Evolutionary conservation across 257 asterid species (phyloP).

Genomic region (Solanum corneliomulleri): DNA sequence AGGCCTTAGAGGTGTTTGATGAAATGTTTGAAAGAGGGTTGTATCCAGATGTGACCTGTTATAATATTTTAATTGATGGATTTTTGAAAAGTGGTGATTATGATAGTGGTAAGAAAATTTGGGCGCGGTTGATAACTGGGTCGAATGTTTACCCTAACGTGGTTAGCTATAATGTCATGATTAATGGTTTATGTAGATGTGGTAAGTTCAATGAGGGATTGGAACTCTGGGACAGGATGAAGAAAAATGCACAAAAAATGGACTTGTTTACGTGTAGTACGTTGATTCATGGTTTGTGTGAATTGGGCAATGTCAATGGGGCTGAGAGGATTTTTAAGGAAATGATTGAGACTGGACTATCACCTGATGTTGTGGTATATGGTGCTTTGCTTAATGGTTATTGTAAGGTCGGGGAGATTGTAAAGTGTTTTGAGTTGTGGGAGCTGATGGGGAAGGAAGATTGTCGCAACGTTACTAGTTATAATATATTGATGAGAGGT

Average conservation of each 20-base stretch:
- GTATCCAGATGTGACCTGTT: conserved; percentile 62
- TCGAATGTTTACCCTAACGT: conserved; percentile 54
- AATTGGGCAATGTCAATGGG: conserved; percentile 51
- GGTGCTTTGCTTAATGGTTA: conserved; percentile 66
- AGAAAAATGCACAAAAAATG: conserved; percentile 45
- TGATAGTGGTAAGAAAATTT: conserved; percentile 34
- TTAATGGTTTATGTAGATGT: conserved; percentile 79
- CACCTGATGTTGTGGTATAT: conserved; percentile 58
- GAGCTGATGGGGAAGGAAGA: conserved; percentile 65
- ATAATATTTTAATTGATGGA: conserved; percentile 70
- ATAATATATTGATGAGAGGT: conserved; percentile 63
- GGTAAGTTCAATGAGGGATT: conserved; percentile 53
- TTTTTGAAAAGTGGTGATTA: conserved; percentile 45
- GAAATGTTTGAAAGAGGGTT: conserved; percentile 73
- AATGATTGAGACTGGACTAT: conserved; percentile 38
- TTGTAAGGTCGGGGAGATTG: conserved; percentile 33
- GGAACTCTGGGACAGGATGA: conserved; percentile 65
- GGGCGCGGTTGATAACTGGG: conserved; percentile 56
- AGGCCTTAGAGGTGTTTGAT: conserved; percentile 62
- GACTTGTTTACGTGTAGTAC: conserved; percentile 61
- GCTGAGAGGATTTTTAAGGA: conserved; percentile 58
- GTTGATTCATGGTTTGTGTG: conserved; percentile 72
- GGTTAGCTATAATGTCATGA: conserved; percentile 64
- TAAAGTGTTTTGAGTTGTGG: conserved; percentile 53
- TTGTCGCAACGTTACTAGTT: conserved; percentile 61